Evolutionary conservation across 306 rosid genomes (phyloP).

Genomic region (Castanea crenata): DNA sequence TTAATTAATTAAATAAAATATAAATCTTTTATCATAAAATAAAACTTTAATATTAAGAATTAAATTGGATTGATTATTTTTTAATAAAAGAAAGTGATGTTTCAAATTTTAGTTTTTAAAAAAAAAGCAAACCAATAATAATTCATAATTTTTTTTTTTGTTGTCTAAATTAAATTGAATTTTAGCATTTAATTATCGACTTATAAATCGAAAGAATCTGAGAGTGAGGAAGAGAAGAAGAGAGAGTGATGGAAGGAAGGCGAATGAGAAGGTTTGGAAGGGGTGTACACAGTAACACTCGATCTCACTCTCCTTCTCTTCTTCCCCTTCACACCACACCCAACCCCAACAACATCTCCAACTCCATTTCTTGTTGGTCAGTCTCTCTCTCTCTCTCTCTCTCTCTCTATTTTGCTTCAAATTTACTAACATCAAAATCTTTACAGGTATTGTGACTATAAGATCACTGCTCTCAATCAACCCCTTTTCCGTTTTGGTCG

Average conservation of each 20-base stretch:
- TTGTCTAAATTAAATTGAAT: too few relatives aligned
- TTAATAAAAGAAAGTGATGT: too few relatives aligned
- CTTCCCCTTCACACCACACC: conserved; percentile 17
- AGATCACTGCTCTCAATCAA: conserved; percentile 47
- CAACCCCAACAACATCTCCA: not conserved
- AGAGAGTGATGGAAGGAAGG: conserved; percentile 25
- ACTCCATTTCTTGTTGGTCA: conserved; percentile 36
- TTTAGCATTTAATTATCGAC: too few relatives aligned
- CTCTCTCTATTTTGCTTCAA: not conserved
- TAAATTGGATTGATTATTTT: too few relatives aligned
- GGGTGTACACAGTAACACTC: not conserved
- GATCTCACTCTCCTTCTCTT: not conserved
- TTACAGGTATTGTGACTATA: conserved; percentile 43
- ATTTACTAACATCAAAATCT: not conserved
- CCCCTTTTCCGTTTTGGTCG: conserved; percentile 53
- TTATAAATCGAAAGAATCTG: too few relatives aligned
- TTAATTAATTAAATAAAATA: too few relatives aligned
- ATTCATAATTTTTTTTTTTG: too few relatives aligned
- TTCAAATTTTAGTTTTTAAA: too few relatives aligned
- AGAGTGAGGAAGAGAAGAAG: not conserved
- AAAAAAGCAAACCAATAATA: too few relatives aligned
- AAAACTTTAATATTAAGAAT: too few relatives aligned
- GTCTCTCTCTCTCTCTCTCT: conserved; percentile 39
- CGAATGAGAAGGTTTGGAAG: conserved; percentile 26
- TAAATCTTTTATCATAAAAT: too few relatives aligned